These are phyloP conservation scores for Primulina tabacum DNA, from an alignment of 257 asterid species.

Conservation along the genomic window DNA sequence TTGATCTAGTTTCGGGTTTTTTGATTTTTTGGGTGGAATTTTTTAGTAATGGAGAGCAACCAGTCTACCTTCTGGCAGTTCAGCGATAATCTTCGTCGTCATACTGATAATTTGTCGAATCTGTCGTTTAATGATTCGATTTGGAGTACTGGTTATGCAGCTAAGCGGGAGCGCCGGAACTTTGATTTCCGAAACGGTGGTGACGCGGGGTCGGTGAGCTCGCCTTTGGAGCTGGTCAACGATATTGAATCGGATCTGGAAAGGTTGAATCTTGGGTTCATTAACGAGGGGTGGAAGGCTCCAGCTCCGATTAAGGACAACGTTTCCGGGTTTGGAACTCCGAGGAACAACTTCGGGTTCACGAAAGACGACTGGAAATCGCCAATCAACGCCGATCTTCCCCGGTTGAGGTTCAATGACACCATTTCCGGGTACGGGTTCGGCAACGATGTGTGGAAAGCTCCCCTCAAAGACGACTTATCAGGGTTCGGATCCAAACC, in stretches of 20 bases:
- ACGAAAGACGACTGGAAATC: background rate
- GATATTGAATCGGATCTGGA: conserved; percentile 43
- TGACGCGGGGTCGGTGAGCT: conserved; percentile 23
- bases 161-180: conserved; percentile 75
- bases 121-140: conserved; percentile 86
- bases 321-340: conserved; percentile 23
- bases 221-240: conserved; percentile 21
- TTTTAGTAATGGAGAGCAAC: conserved; percentile 52
- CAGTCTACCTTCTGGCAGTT: conserved; percentile 90
- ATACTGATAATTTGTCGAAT: conserved; percentile 33
- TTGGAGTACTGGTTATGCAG: conserved; percentile 67
- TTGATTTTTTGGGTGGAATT: background rate
- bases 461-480: conserved; percentile 30
- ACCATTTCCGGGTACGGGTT: conserved; percentile 23
- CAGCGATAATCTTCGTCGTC: conserved; percentile 89
- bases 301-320: conserved; percentile 4
- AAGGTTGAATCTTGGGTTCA: conserved; percentile 29
- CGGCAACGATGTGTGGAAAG: conserved; percentile 53
- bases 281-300: background rate
- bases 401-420: conserved; percentile 16
- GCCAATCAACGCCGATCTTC: background rate
- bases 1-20: too few species aligned
- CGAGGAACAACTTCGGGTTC: background rate
- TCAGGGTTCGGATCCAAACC: conserved; percentile 41
- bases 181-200: conserved; percentile 71